A percentile compares a stretch with the other conserved stretches of the same genome.
Evolutionary conservation across 2,329 filamentous ascomycete species (phyloP).

Genomic region (Ophiostoma novo-ulmi): DNA sequence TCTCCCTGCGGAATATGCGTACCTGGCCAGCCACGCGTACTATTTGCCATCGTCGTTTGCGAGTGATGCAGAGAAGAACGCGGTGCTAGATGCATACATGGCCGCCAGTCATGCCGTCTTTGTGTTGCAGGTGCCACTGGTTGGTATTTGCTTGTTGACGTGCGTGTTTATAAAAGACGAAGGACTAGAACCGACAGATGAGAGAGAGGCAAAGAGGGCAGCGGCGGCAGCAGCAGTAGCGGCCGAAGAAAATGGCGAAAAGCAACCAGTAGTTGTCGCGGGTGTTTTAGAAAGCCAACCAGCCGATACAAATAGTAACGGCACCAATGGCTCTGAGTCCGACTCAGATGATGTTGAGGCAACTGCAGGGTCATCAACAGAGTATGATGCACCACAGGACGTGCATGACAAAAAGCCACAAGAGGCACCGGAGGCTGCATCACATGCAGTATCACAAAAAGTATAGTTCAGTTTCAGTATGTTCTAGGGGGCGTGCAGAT

Average conservation of each 20-base stretch:
- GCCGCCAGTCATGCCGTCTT: conserved; percentile 52
- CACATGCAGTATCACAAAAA: background rate
- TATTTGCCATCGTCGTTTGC: conserved; percentile 31
- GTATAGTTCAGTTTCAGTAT: background rate
- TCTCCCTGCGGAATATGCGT: conserved; percentile 21
- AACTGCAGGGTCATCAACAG: background rate
- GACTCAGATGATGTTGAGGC: background rate
- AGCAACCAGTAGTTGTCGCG: background rate
- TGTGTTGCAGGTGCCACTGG: conserved; percentile 50
- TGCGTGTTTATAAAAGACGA: conserved; percentile 49
- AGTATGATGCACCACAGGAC: background rate
- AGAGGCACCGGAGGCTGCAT: background rate
- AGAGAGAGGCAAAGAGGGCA: conserved; percentile 20
- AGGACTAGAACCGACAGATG: conserved; percentile 38
- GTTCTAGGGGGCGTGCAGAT: no score
- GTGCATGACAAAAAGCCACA: background rate
- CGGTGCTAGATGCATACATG: conserved; percentile 29
- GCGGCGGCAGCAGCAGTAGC: conserved; percentile 11
- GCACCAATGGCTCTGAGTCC: background rate
- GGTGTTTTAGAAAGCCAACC: background rate
- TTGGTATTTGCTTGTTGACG: conserved; percentile 46
- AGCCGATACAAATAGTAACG: background rate
- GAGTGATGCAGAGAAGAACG: conserved; percentile 20
- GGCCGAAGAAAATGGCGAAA: background rate
- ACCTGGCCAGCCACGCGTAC: conserved; percentile 31